phyloP scores from a whole-genome alignment of 2,329 filamentous ascomycete genomes.

The Xylariales sp. region DNA sequence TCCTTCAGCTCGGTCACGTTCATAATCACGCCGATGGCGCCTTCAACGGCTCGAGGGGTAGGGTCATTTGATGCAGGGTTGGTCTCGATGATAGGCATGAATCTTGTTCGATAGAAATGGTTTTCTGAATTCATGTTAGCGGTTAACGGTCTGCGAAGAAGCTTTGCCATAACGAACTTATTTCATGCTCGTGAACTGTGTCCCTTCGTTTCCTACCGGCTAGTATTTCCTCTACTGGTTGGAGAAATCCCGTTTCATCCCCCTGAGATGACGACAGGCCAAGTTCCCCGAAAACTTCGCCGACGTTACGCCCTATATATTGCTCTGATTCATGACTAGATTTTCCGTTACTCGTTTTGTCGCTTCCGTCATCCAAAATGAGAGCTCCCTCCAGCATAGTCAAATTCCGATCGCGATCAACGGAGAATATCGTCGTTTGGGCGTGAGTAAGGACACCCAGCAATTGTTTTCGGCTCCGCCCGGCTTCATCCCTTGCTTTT shows the following conservation, averaged over 20 bases:
- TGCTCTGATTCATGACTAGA: not conserved
- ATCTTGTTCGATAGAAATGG: conserved; percentile 2
- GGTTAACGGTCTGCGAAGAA: not conserved
- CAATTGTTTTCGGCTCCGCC: not conserved
- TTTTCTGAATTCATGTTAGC: not conserved
- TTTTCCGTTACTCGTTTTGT: not conserved
- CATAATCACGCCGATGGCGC: conserved; percentile 10
- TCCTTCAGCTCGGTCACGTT: conserved; percentile 9
- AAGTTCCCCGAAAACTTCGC: not conserved
- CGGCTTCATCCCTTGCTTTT: not conserved
- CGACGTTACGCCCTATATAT: not conserved
- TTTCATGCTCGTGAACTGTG: conserved; percentile 7
- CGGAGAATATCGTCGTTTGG: conserved; percentile 6
- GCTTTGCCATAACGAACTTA: not conserved
- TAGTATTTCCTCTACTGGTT: conserved; percentile 4
- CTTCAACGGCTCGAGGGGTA: not conserved
- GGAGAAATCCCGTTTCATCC: not conserved
- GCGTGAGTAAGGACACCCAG: conserved; percentile 5
- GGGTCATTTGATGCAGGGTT: not conserved
- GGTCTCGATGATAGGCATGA: conserved; percentile 2
- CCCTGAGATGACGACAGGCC: not conserved
- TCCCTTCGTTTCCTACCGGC: conserved; percentile 8
- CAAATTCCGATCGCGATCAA: conserved; percentile 2
- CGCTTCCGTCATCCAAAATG: not conserved
- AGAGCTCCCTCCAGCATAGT: conserved; percentile 15